These are phyloP conservation scores for Cucurbita moschata DNA, from an alignment of 306 rosid genomes.

Conservation along the genomic window DNA sequence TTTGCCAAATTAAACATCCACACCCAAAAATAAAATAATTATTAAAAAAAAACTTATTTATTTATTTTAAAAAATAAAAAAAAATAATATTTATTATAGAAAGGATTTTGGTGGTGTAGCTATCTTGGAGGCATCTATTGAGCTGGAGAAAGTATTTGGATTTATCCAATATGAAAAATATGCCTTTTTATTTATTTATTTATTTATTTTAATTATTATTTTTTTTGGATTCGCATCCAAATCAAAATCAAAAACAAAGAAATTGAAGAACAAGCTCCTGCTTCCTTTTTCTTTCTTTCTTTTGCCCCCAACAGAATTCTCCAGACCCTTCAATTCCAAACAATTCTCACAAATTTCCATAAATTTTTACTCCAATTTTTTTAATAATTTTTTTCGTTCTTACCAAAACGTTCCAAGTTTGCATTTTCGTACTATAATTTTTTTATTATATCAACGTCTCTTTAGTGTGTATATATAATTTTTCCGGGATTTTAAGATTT, in stretches of 20 bases:
- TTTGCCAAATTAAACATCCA: constrained; percentile 1
- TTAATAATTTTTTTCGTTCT: background rate
- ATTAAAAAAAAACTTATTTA: background rate
- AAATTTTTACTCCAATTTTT: too few species aligned
- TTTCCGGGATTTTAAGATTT: too few species aligned
- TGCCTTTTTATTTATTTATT: background rate
- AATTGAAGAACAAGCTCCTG: constrained; percentile 2
- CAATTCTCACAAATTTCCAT: background rate
- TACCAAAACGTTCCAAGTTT: too few species aligned
- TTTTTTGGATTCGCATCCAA: constrained; percentile 27
- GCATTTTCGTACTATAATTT: too few species aligned
- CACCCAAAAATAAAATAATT: background rate
- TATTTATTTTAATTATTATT: background rate
- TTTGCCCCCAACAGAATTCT: background rate
- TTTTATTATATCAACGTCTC: too few species aligned
- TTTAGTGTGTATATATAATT: too few species aligned
- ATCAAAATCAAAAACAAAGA: constrained; percentile 13
- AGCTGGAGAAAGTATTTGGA: constrained; percentile 39
- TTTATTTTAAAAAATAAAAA: too few species aligned
- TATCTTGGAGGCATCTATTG: constrained; percentile 48
- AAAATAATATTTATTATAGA: background rate
- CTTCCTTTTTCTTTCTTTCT: background rate
- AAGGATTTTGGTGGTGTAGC: constrained; percentile 19
- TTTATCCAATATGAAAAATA: constrained; percentile 53
- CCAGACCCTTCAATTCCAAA: background rate